Evolutionary conservation across 768 basidiomycete species (phyloP).

Genomic region (Xanthoconium purpureum): DNA sequence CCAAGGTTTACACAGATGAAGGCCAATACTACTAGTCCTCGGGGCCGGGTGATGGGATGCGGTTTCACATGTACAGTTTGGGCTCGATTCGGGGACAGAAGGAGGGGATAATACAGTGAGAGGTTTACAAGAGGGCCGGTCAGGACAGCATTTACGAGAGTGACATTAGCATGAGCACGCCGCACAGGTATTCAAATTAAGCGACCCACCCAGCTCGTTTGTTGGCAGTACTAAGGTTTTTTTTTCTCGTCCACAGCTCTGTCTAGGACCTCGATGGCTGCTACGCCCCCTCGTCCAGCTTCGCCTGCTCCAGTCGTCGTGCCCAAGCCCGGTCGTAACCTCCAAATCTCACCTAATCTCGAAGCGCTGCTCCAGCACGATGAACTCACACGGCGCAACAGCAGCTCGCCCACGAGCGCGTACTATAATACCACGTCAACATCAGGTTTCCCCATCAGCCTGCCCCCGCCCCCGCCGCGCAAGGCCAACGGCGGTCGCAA

Average conservation of each 20-base stretch:
- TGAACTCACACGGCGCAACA: constrained; percentile 40
- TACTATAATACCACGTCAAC: constrained; percentile 7
- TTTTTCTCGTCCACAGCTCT: background rate
- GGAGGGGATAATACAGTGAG: background rate
- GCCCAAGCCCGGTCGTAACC: constrained; percentile 17
- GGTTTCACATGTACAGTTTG: background rate
- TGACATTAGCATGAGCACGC: background rate
- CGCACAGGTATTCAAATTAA: constrained; percentile 21
- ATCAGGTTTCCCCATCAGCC: constrained; percentile 21
- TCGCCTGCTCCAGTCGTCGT: constrained; percentile 12
- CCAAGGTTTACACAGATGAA: background rate
- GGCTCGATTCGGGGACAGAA: background rate
- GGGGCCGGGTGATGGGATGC: background rate
- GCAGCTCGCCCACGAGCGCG: constrained; percentile 23
- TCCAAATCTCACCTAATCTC: constrained; percentile 57
- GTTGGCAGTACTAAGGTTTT: background rate
- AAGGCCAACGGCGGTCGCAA: constrained; percentile 14
- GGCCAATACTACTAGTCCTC: background rate
- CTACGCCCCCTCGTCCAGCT: constrained; percentile 20
- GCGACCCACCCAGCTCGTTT: constrained; percentile 1
- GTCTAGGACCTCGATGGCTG: constrained; percentile 13
- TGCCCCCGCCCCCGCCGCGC: constrained; percentile 37
- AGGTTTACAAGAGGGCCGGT: background rate
- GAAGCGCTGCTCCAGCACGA: constrained; percentile 60
- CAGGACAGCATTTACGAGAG: background rate